Evolutionary conservation across 2,329 filamentous ascomycete genomes (phyloP), one percentile per base, ranked within the genome.

Genomic region (Aspergillus clavatus): DNA sequence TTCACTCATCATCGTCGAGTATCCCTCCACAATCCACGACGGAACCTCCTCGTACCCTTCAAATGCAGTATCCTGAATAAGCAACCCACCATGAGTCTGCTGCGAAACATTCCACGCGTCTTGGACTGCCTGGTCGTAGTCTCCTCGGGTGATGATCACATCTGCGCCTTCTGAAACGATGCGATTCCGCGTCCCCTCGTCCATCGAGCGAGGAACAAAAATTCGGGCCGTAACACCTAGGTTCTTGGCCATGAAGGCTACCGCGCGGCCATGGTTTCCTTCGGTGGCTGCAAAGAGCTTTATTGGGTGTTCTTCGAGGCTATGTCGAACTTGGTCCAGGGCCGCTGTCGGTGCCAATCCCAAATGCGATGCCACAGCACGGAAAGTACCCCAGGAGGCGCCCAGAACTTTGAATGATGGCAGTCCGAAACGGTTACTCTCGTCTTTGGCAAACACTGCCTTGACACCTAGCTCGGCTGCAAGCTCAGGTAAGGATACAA

Each of bases 351-450:
- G 51, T 0, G 73, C 62, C 0, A 81, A 63, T 2, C 59, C 62
- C 0, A 82, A 63, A 6, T 67, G 62, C 1, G 67, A 58, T 0
- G 69, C 60, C 5, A 87, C 58, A 11, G 82, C 79, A 5, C 78
- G 75, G 54, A 80, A 83, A 3, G 79, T 75, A 0, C 79, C 85
- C 85, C 85, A 91, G 0, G 83, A 86, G 1, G 87, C 86, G 16
- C 87, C 87, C 0, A 90, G 76, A 36, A 90, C 86, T 65, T 93
- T 93, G 73, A 90, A 91, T 0, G 86, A 78, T 0, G 84, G 84
- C 1, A 90, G 72, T 0, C 82, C 82, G 28, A 88, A 79, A 4
- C 86, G 77, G 42, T 68, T 72, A 22, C 78, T 81, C 62, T 91
- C 86, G 55, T 89, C 80, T 59, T 91, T 91, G 51, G 89, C 58